Evolutionary conservation across 768 basidiomycete genomes (phyloP).

Genomic region (Lactarius vividus): DNA sequence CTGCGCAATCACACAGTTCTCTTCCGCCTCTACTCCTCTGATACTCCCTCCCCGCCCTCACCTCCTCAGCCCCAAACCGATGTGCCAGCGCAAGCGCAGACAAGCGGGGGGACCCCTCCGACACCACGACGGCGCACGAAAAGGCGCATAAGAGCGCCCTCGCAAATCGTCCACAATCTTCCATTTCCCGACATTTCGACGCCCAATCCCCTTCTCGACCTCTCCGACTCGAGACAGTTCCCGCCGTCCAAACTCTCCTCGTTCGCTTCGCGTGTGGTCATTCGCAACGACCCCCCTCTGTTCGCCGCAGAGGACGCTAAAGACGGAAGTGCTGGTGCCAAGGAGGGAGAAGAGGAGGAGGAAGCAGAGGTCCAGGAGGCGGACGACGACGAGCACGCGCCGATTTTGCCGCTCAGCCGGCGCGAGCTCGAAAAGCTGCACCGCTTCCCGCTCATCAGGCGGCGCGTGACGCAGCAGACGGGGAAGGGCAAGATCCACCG

Average conservation of each 20-base stretch:
- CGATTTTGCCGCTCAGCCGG: constrained; percentile 36
- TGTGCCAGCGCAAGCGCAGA: background rate
- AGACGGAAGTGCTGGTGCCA: constrained; percentile 26
- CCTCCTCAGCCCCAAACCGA: background rate
- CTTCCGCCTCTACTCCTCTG: constrained; percentile 25
- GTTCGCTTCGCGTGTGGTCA: constrained; percentile 58
- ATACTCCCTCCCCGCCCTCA: constrained; percentile 2
- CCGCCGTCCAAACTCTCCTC: constrained; percentile 51
- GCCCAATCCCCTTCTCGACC: constrained; percentile 21
- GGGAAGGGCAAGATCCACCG: constrained; percentile 87
- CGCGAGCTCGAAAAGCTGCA: constrained; percentile 37
- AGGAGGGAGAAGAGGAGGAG: constrained; percentile 23
- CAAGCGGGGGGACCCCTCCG: background rate
- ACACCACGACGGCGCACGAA: constrained; percentile 3
- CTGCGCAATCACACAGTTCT: background rate
- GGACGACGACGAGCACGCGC: constrained; percentile 26
- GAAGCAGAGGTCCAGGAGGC: constrained; percentile 23
- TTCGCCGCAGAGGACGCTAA: constrained; percentile 44
- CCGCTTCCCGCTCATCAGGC: constrained; percentile 42
- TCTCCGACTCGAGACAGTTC: constrained; percentile 34
- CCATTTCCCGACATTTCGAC: constrained; percentile 39
- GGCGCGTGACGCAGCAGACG: constrained; percentile 82
- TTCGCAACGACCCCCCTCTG: constrained; percentile 72
- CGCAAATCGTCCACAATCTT: background rate
- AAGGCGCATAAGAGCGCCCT: constrained; percentile 19